These are phyloP conservation scores for Hirsutella rhossiliensis DNA, from an alignment of 2,329 filamentous ascomycete species.

Conservation along the genomic window DNA sequence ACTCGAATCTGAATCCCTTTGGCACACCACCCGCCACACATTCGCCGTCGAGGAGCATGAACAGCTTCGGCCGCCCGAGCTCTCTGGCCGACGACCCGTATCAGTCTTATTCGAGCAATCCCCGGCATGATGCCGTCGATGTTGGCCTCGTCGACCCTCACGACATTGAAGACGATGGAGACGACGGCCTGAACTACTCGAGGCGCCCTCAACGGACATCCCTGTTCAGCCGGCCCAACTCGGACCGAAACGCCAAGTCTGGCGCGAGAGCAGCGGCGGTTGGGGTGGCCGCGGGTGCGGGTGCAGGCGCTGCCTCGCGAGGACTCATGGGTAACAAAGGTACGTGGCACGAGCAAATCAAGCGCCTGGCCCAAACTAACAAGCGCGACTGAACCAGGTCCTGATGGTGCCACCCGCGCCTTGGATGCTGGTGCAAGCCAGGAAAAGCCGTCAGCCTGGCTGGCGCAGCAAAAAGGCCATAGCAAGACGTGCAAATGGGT, in stretches of 20 bases:
- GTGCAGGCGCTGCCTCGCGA: constrained; percentile 26
- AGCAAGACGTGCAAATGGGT: constrained; percentile 60
- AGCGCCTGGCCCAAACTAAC: not conserved
- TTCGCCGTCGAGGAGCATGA: constrained; percentile 37
- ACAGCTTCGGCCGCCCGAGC: constrained; percentile 27
- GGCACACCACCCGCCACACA: constrained; percentile 20
- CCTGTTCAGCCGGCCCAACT: constrained; percentile 43
- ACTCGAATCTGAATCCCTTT: constrained; percentile 28
- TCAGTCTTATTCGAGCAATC: constrained; percentile 38
- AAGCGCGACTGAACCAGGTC: not conserved
- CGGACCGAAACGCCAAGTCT: constrained; percentile 16
- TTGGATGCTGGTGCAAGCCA: constrained; percentile 4
- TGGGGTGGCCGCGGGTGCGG: constrained; percentile 29
- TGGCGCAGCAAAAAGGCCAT: constrained; percentile 31
- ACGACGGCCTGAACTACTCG: constrained; percentile 61
- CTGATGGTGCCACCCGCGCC: not conserved
- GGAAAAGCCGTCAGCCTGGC: constrained; percentile 8
- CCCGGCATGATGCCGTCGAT: constrained; percentile 31
- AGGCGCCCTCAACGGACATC: constrained; percentile 36
- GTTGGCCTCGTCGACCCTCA: constrained; percentile 61
- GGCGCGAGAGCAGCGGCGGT: constrained; percentile 18
- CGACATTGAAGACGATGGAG: constrained; percentile 75
- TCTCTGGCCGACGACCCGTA: constrained; percentile 56
- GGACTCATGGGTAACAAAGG: constrained; percentile 16
- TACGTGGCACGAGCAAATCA: not conserved